These are phyloP conservation scores for Trametes hirsuta DNA, from an alignment of 1,284 basidiomycete genomes.

Conservation along the genomic window DNA sequence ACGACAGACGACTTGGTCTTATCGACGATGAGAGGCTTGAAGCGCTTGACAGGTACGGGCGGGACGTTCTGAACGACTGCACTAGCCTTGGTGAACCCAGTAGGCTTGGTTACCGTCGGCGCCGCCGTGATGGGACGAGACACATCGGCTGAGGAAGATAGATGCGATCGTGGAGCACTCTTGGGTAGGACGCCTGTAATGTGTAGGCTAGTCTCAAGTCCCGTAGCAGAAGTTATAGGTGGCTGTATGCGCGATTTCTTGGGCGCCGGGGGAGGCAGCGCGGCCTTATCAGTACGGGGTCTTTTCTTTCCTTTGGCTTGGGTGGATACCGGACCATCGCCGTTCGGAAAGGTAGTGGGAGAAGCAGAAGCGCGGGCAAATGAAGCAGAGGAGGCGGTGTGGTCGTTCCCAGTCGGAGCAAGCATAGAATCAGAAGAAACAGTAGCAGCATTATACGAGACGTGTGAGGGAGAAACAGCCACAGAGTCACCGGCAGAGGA, in stretches of 20 bases:
- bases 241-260: conserved; percentile 13
- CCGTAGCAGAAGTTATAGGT: neutral
- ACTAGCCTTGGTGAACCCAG: neutral
- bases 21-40: conserved; percentile 38
- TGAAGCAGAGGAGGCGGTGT: no score
- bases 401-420: no score
- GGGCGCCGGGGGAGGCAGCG: conserved; percentile 7
- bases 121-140: neutral
- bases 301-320: neutral
- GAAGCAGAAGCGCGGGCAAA: no score
- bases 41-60: conserved; percentile 33
- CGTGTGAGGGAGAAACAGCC: no score
- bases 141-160: neutral
- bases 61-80: neutral
- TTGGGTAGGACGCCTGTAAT: neutral
- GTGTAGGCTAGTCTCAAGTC: neutral
- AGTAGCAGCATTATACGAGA: no score
- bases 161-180: neutral
- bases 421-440: no score
- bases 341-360: no score
- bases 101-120: neutral
- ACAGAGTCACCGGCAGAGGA: no score
- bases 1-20: conserved; percentile 18
- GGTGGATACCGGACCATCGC: no score
- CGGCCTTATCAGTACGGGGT: neutral